Evolutionary conservation across 169 alveolate species (phyloP), one percentile per base, ranked within the genome.

Genomic region (Plasmodium relictum): DNA sequence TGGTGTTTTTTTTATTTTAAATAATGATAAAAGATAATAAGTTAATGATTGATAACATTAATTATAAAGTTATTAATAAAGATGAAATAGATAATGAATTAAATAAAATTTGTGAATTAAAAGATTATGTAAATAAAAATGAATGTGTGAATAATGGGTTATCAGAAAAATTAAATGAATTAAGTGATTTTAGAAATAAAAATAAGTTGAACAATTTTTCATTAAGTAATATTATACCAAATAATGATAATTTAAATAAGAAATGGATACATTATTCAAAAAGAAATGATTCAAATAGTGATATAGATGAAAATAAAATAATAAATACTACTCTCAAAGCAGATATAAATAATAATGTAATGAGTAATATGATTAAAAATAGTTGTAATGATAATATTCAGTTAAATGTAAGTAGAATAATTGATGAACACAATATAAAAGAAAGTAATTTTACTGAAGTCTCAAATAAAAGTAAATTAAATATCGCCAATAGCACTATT

Each of bases 1-100:
- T n/a, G n/a, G n/a, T n/a, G n/a, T n/a, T n/a, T 56, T 20, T 20
- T 31, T 39, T 24, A 50, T 63, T 76, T 63, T 65, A 16, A 44
- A 76, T 76, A 76, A 76, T 76, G 89, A 76, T 76, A 56, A 76
- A 76, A 76, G 74, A 65, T 76, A 65, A 76, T 24, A 62, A 76
- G 41, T 14, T 76, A 24, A 39, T 71, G 48, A 76, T 76, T 62
- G 89, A 76, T n/a, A 76, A 76, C 16, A 62, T 76, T 76, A 76
- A 76, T 50, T 39, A 76, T 56, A 48, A 37, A 41, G 37, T 76
- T 16, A 76, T 45, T 44, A 76, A 31, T 45, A 44, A 22, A 76
- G 89, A 31, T 6, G 63, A 44, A n/a, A 71, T 62, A 24, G 69
- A 24, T 14, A 56, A 63, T 45, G 56, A 76, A 62, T 20, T 39